Conservation (phyloP, 2,329 filamentous ascomycete species). For the Geosmithia putterillii region DNA sequence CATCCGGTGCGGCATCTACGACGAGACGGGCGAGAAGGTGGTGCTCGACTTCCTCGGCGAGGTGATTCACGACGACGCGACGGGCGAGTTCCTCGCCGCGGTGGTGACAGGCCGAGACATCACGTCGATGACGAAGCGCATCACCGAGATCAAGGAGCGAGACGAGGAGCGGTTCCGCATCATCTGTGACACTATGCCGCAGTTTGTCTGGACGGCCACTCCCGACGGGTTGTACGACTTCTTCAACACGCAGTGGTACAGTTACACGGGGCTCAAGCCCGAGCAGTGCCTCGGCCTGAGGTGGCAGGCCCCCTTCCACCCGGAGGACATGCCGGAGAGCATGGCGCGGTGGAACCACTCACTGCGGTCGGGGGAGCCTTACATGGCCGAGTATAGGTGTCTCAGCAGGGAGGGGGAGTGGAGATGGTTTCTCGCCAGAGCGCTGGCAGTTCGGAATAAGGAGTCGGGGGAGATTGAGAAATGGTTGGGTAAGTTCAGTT, state of each 20-base stretch:
- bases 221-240: slow-evolving; percentile 58
- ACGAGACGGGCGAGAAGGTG: slow-evolving; percentile 35
- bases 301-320: slow-evolving; percentile 56
- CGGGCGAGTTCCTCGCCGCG: slow-evolving; percentile 61
- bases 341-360: slow-evolving; percentile 46
- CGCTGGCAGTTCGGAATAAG: slow-evolving; percentile 53
- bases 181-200: slow-evolving; percentile 63
- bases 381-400: slow-evolving; percentile 60
- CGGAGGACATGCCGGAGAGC: slow-evolving; percentile 52
- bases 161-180: slow-evolving; percentile 64
- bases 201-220: slow-evolving; percentile 62
- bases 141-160: slow-evolving; percentile 54
- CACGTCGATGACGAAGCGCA: slow-evolving; percentile 55
- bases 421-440: slow-evolving; percentile 69
- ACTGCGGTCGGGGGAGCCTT: slow-evolving; percentile 55
- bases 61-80: slow-evolving; percentile 51
- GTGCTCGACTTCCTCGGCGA: slow-evolving; percentile 58
- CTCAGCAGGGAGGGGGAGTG: slow-evolving; percentile 54
- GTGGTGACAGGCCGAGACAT: slow-evolving; percentile 63
- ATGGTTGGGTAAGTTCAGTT: slow-evolving; percentile 50
- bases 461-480: slow-evolving; percentile 58
- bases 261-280: slow-evolving; percentile 57
- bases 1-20: slow-evolving; percentile 50
- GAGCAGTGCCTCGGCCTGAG: slow-evolving; percentile 49
- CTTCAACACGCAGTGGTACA: slow-evolving; percentile 67